A percentile compares a stretch with the other conserved stretches of the same genome.
These are phyloP conservation scores for Cordyceps pruinosa DNA, from an alignment of 2,329 filamentous ascomycete genomes.

Conservation along the genomic window DNA sequence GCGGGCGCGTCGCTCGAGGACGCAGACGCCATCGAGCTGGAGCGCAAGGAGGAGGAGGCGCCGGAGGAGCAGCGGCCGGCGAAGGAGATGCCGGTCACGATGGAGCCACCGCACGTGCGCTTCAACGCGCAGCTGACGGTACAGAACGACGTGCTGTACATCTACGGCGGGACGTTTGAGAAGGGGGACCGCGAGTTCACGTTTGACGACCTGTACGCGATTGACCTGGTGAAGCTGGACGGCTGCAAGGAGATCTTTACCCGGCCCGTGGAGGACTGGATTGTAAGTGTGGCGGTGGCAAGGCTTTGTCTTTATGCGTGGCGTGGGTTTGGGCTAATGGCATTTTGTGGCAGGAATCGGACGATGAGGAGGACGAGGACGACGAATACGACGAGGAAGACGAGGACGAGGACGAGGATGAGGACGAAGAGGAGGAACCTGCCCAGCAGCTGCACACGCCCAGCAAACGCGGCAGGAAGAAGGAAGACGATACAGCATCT, in stretches of 20 bases:
- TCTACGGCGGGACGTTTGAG: constrained; percentile 93
- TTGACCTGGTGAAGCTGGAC: constrained; percentile 91
- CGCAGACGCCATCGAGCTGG: constrained; percentile 41
- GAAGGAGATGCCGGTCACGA: constrained; percentile 58
- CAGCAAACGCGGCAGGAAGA: constrained; percentile 52
- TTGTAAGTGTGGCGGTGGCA: constrained; percentile 39
- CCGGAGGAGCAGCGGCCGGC: constrained; percentile 51
- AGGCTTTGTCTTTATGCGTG: constrained; percentile 22
- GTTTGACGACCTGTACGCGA: constrained; percentile 88
- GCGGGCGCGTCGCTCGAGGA: constrained; percentile 59
- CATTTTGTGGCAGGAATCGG: constrained; percentile 40
- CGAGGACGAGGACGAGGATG: constrained; percentile 41
- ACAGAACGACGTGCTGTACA: constrained; percentile 86
- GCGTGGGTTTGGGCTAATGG: constrained; percentile 31
- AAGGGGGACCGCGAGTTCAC: constrained; percentile 93
- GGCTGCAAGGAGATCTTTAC: constrained; percentile 89
- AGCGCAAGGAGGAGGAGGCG: constrained; percentile 45
- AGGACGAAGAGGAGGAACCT: constrained; percentile 40
- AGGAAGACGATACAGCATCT: constrained; percentile 36
- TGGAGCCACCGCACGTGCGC: constrained; percentile 80
- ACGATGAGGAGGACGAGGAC: constrained; percentile 51
- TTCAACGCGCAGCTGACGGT: constrained; percentile 91
- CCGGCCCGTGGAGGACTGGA: constrained; percentile 77
- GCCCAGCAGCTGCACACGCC: constrained; percentile 39
- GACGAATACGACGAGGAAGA: constrained; percentile 49